Evolutionary conservation across 495 filamentous ascomycete species (phyloP).

Genomic region (Aspergillus cavernicola): DNA sequence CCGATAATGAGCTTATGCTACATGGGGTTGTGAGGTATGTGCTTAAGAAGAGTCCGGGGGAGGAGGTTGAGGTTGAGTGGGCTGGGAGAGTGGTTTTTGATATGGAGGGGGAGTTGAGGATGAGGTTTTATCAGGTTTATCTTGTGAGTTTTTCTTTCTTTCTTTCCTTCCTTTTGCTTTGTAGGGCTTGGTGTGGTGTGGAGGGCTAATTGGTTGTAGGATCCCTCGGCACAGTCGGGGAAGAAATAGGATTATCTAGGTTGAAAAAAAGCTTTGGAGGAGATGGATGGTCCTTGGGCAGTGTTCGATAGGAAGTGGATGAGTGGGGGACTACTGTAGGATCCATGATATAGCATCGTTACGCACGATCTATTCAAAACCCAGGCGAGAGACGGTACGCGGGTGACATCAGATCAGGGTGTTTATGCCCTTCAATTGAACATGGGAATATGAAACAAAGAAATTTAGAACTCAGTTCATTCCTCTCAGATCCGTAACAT

Average conservation of each 20-base stretch:
- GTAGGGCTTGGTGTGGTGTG: background rate
- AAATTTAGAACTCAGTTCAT: conserved; percentile 20
- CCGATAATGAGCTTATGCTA: conserved; percentile 56
- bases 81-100: conserved; percentile 52
- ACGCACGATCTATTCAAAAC: conserved; percentile 8
- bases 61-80: conserved; percentile 46
- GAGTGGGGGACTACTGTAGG: background rate
- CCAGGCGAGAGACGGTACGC: background rate
- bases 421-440: conserved; percentile 13
- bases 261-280: too few species aligned
- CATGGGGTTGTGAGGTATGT: conserved; percentile 55
- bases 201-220: conserved; percentile 21
- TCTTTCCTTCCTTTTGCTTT: conserved; percentile 8
- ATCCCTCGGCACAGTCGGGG: conserved; percentile 37
- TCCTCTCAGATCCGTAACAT: conserved; percentile 15
- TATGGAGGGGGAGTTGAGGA: conserved; percentile 42
- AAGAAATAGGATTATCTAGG: conserved; percentile 26
- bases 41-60: conserved; percentile 45
- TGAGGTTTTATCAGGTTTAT: conserved; percentile 66
- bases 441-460: conserved; percentile 17
- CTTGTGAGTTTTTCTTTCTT: conserved; percentile 38
- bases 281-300: too few species aligned
- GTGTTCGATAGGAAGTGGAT: too few species aligned
- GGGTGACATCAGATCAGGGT: background rate
- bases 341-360: too few species aligned